Conservation (phyloP, 1,139 yeast species). For the Yamadazyma aaseri region DNA sequence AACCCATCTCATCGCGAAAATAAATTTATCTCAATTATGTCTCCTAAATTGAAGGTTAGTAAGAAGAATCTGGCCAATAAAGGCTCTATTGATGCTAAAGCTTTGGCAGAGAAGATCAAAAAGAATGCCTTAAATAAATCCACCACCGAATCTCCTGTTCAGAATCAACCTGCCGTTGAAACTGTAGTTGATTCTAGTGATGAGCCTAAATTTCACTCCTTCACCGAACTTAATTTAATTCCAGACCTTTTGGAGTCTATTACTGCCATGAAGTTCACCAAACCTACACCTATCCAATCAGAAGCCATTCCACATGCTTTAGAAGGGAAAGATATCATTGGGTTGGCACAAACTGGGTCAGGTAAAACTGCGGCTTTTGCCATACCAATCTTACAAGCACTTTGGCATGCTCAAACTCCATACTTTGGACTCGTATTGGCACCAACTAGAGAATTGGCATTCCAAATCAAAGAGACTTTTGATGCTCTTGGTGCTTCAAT, state of each 20-base stretch:
- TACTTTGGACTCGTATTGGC: conserved; percentile 88
- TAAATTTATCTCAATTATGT: no score
- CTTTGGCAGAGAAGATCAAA: conserved; percentile 52
- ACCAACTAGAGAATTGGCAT: conserved; percentile 96
- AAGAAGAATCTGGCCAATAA: no score
- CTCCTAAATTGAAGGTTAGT: no score
- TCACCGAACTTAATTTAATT: conserved; percentile 58
- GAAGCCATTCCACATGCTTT: conserved; percentile 91
- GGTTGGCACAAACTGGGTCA: conserved; percentile 81
- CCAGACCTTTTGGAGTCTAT: conserved; percentile 84
- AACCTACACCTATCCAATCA: conserved; percentile 89
- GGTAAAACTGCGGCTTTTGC: conserved; percentile 89
- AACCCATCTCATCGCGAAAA: conserved; percentile 9
- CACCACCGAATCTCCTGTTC: conserved; percentile 8
- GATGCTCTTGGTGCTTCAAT: conserved; percentile 88
- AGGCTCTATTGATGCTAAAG: conserved; percentile 19
- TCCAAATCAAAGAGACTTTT: conserved; percentile 92
- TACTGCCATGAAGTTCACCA: conserved; percentile 58
- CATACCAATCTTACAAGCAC: conserved; percentile 83
- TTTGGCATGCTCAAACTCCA: conserved; percentile 87
- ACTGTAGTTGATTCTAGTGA: conserved; percentile 22
- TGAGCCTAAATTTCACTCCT: conserved; percentile 38
- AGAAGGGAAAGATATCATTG: conserved; percentile 79
- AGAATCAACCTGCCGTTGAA: conserved; percentile 4
- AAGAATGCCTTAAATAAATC: conserved; percentile 46